A percentile compares a stretch with the other conserved stretches of the same genome.
These are phyloP conservation scores for Penicillium canescens DNA, from an alignment of 495 filamentous ascomycete species.

Conservation along the genomic window DNA sequence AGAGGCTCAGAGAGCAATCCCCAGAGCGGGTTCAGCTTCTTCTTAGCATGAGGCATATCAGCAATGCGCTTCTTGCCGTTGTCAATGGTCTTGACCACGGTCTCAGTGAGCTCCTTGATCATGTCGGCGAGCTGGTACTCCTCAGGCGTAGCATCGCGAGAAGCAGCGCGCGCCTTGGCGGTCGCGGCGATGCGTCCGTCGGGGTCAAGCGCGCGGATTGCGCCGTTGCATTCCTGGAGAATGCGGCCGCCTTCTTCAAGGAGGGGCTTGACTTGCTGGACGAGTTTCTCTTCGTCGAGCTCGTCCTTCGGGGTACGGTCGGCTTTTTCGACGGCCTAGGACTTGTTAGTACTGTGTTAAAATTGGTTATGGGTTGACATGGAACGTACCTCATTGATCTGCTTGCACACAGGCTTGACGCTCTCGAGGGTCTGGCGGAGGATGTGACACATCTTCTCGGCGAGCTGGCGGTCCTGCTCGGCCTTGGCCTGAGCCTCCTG, in stretches of 20 bases:
- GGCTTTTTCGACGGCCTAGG: slow-evolving; percentile 73
- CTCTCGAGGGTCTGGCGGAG: slow-evolving; percentile 78
- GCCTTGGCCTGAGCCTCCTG: slow-evolving; percentile 55
- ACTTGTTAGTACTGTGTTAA: slow-evolving; percentile 20
- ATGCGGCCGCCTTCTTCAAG: slow-evolving; percentile 83
- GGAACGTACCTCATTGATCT: slow-evolving; percentile 73
- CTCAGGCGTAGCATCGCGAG: slow-evolving; percentile 82
- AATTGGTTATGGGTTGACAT: neutral
- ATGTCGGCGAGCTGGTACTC: slow-evolving; percentile 82
- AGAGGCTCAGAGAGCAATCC: slow-evolving; percentile 77
- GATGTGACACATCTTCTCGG: slow-evolving; percentile 72
- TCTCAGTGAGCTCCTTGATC: slow-evolving; percentile 71
- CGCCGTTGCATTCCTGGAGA: slow-evolving; percentile 83
- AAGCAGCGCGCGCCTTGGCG: slow-evolving; percentile 77
- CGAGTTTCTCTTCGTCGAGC: slow-evolving; percentile 86
- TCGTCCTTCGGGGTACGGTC: slow-evolving; percentile 86
- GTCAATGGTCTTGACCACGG: slow-evolving; percentile 75
- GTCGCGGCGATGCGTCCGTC: slow-evolving; percentile 83
- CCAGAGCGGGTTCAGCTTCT: slow-evolving; percentile 89
- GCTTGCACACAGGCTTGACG: slow-evolving; percentile 80
- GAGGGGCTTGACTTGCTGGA: slow-evolving; percentile 79
- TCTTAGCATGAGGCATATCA: slow-evolving; percentile 92
- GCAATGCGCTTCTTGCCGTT: slow-evolving; percentile 81
- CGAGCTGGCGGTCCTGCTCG: slow-evolving; percentile 72
- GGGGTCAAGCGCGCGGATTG: slow-evolving; percentile 87